phyloP scores from a whole-genome alignment of 2,329 filamentous ascomycete genomes.

The Beauveria sp. region DNA sequence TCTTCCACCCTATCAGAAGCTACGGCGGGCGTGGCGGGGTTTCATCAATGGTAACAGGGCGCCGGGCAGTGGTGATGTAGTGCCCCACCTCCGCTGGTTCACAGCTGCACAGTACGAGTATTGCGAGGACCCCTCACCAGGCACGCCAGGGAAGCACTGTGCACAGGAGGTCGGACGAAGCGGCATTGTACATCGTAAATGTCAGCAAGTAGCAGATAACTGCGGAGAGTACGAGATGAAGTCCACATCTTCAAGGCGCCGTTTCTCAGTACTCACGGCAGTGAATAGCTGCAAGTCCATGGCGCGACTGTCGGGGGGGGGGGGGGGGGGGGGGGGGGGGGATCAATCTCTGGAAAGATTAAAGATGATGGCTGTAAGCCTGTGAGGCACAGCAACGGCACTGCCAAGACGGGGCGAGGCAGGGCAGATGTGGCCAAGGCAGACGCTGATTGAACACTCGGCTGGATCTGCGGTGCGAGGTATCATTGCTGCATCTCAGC shows the following conservation, averaged over 20 bases:
- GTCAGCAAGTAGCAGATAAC: too few species aligned
- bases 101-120: neutral
- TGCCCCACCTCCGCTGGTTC: neutral
- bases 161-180: neutral
- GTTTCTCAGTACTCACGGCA: neutral
- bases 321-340: neutral
- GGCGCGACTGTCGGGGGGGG: neutral
- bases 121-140: neutral
- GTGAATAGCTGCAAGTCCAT: neutral
- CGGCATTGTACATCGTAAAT: neutral
- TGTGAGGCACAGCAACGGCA: neutral
- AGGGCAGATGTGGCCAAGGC: neutral
- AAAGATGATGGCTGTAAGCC: neutral
- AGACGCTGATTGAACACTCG: neutral
- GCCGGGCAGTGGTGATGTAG: neutral
- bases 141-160: neutral
- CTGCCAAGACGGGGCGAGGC: neutral
- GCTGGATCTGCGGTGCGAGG: neutral
- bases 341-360: neutral
- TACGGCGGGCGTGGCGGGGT: neutral
- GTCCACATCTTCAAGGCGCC: neutral
- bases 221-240: neutral
- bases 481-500: neutral
- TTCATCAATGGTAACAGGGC: neutral
- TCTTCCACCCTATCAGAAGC: neutral